Evolutionary conservation across 1,284 basidiomycete genomes (phyloP).

Genomic region (Cronartium ribicola): DNA sequence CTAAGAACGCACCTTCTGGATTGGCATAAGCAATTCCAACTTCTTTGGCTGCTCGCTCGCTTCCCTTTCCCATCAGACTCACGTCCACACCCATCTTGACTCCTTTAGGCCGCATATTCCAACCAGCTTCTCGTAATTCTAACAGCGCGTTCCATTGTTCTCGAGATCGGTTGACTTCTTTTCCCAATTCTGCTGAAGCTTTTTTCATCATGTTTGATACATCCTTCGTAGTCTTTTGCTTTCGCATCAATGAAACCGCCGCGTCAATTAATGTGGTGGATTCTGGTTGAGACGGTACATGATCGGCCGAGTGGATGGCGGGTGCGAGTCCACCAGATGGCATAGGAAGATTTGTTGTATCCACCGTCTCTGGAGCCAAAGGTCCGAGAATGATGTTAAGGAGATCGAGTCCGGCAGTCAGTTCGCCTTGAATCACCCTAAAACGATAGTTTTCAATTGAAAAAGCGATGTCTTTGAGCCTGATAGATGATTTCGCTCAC

Average conservation of each 20-base stretch:
- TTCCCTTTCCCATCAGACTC: conserved; percentile 36
- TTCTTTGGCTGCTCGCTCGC: conserved; percentile 33
- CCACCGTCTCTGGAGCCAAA: conserved; percentile 34
- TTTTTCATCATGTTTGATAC: conserved; percentile 13
- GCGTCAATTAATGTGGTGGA: conserved; percentile 27
- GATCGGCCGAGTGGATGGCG: conserved; percentile 12
- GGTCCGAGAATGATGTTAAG: conserved; percentile 32
- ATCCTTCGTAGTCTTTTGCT: conserved; percentile 25
- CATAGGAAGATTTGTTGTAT: conserved; percentile 28
- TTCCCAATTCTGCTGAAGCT: conserved; percentile 16
- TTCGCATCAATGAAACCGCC: conserved; percentile 26
- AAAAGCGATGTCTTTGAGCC: background rate
- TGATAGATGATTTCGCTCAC: conserved; percentile 3
- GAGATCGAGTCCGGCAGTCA: conserved; percentile 38
- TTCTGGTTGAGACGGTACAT: conserved; percentile 30
- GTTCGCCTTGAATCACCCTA: conserved; percentile 31
- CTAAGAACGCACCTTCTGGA: conserved; percentile 28
- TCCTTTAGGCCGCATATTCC: conserved; percentile 39
- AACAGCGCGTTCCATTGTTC: conserved; percentile 33
- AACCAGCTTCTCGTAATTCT: conserved; percentile 25
- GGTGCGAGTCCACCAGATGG: conserved; percentile 31
- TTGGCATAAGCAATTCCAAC: conserved; percentile 36
- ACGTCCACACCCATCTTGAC: conserved; percentile 20
- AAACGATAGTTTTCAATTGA: background rate
- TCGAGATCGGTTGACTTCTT: conserved; percentile 18